These are phyloP conservation scores for Talaromyces wortmannii DNA, from an alignment of 495 filamentous ascomycete genomes.

Conservation along the genomic window DNA sequence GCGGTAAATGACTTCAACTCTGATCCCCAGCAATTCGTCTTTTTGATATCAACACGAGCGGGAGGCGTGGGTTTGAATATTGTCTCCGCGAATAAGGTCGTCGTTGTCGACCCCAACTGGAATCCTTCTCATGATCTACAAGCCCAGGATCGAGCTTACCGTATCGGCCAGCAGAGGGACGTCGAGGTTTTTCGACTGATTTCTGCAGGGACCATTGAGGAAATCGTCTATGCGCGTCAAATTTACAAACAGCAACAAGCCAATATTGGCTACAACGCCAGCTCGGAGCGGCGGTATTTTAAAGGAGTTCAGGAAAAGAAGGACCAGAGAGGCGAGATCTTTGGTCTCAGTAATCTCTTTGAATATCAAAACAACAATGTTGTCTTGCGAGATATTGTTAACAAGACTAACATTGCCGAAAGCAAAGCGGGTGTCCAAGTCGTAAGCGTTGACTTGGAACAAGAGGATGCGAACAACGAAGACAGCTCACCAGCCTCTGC, in stretches of 20 bases:
- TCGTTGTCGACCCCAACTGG: constrained; percentile 97
- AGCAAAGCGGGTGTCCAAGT: constrained; percentile 79
- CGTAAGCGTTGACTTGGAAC: constrained; percentile 61
- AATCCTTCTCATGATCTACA: constrained; percentile 92
- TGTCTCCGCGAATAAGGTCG: constrained; percentile 95
- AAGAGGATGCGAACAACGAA: constrained; percentile 42
- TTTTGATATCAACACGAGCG: constrained; percentile 89
- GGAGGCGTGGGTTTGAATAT: constrained; percentile 92
- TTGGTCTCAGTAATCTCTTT: constrained; percentile 85
- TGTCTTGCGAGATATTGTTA: constrained; percentile 85
- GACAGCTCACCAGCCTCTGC: constrained; percentile 16
- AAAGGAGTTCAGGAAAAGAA: constrained; percentile 84
- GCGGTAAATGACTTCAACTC: constrained; percentile 89
- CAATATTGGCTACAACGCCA: constrained; percentile 94
- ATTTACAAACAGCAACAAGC: constrained; percentile 99
- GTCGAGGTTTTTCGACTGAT: constrained; percentile 95
- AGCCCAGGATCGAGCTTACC: constrained; percentile 93
- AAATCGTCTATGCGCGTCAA: constrained; percentile 94
- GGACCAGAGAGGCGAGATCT: constrained; percentile 84
- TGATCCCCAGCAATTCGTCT: constrained; percentile 84
- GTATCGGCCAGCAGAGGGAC: constrained; percentile 87
- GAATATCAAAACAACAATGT: constrained; percentile 72
- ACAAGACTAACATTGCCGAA: constrained; percentile 96
- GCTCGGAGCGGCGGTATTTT: constrained; percentile 89
- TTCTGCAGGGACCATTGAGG: constrained; percentile 91